Evolutionary conservation across 1,284 basidiomycete species (phyloP).

Genomic region (Cerrena zonata): DNA sequence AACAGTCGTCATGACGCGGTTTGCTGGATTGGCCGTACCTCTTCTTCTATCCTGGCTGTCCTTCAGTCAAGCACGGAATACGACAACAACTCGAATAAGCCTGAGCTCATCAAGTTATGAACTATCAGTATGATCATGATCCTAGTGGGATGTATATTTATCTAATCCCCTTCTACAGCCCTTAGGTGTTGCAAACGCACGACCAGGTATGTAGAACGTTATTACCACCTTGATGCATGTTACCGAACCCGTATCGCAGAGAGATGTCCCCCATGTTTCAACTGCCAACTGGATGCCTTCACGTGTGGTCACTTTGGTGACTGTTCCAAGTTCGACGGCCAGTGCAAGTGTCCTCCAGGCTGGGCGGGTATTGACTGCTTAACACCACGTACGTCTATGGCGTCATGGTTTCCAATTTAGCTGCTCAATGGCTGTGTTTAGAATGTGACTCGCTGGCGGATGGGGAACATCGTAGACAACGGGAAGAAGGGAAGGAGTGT

Average conservation of each 20-base stretch:
- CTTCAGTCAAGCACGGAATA: background rate
- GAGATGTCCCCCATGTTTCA: constrained; percentile 75
- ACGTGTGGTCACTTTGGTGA: constrained; percentile 81
- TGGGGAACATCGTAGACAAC: constrained; percentile 76
- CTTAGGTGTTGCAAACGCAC: background rate
- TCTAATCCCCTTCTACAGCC: background rate
- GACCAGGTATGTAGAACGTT: background rate
- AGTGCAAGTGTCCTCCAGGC: constrained; percentile 85
- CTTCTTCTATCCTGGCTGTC: background rate
- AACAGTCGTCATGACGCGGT: background rate
- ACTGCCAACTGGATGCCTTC: constrained; percentile 79
- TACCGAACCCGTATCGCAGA: constrained; percentile 24
- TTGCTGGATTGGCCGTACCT: background rate
- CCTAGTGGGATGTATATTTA: no score
- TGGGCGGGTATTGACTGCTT: constrained; percentile 90
- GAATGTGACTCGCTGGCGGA: constrained; percentile 90
- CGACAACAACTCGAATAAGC: background rate
- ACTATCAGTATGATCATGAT: background rate
- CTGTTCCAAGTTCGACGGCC: constrained; percentile 83
- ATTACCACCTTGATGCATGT: no score
- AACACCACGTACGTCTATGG: constrained; percentile 74
- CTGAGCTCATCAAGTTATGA: background rate
- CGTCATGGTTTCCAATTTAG: constrained; percentile 1
- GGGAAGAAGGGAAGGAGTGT: constrained; percentile 73
- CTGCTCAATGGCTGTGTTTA: constrained; percentile 29